Evolutionary conservation across 768 basidiomycete genomes (phyloP).

Genomic region (Dictyophora rubrovolvata): DNA sequence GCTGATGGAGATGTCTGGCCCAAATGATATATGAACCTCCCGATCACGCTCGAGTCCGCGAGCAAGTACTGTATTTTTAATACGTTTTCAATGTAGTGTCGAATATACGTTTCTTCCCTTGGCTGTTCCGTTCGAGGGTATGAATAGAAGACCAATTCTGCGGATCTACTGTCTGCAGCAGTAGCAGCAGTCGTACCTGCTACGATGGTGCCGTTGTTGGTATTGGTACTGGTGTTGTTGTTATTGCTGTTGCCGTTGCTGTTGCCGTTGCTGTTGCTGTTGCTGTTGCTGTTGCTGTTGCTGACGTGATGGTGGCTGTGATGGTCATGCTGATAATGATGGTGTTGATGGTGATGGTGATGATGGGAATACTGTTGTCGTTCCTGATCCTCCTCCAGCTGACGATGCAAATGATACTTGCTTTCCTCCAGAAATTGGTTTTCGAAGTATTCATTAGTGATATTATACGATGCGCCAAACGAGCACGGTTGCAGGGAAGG

Average conservation of each 20-base stretch:
- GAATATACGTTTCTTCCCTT: neutral
- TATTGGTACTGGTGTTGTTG: too few species aligned
- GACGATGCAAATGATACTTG: neutral
- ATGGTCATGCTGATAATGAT: too few species aligned
- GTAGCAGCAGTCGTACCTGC: too few species aligned
- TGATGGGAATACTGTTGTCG: neutral
- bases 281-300: neutral
- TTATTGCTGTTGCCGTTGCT: neutral
- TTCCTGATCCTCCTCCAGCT: neutral
- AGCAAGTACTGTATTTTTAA: conserved; percentile 62
- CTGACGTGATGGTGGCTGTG: neutral
- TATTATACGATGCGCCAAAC: conserved; percentile 11
- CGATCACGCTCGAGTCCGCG: conserved; percentile 35
- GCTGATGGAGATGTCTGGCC: conserved; percentile 38
- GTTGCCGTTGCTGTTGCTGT: neutral
- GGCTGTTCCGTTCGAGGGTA: conserved; percentile 14
- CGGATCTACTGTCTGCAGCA: neutral
- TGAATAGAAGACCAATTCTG: neutral
- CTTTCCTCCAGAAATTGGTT: conserved; percentile 1
- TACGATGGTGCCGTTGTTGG: neutral
- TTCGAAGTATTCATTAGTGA: conserved; percentile 9
- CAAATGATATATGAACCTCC: conserved; percentile 39
- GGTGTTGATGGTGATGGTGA: too few species aligned
- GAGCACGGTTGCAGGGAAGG: conserved; percentile 11
- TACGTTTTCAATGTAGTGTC: conserved; percentile 51